Base-by-base conservation (phyloP, 352 stramenopile species). In the Paralagenidium karlingii region DNA sequence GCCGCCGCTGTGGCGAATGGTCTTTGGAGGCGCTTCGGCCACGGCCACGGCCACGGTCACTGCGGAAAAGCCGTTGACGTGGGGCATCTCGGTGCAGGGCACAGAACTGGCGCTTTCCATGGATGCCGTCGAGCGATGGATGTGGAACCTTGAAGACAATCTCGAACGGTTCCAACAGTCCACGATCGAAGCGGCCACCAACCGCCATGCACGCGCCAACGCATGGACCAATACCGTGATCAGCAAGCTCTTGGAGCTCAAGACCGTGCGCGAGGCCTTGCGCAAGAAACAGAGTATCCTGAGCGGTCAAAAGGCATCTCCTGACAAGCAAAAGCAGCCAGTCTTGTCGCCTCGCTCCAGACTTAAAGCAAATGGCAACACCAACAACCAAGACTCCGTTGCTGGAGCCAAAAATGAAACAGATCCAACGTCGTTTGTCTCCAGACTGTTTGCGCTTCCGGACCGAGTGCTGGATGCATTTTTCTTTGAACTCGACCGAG, bases 391-490 rank as follows among this genome's bases (percentile, higher is more conserved):
- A 34, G 13, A 49, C 16, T 24, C 21, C 18, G 21, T 6, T 21
- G 13, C 19, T 40, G 12, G 16, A 22, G 5, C 18, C 28, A 13
- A 40, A 49, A 38, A 49, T 12, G 31, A 49, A 3, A 28, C 30
- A 12, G 40, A 46, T 8, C 22, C 42, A 2, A 7, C 29, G 0
- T 24, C 43, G 18, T 54, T 63, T n/a, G 34, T 55, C 73, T 37
- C 58, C 62, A 33, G 62, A 68, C 34, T 85, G 70, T 71, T 68
- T 21, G 16, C 47, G 27, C 53, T 61, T 19, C 38, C 85, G 28
- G 76, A 89, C 55, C 48, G 67, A 28, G 42, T 85, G 36, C 52
- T 89, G 33, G 73, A 89, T 38, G 83, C 73, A 34, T 80, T 87
- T 38, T 57, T 58, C 21, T 68, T 85, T 27, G 47, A 55, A 8